Percentiles rank a stretch among this genome's conserved stretches.
Evolutionary conservation across 305 asterid species (phyloP).

Genomic region (Solanum aculeatissimum): DNA sequence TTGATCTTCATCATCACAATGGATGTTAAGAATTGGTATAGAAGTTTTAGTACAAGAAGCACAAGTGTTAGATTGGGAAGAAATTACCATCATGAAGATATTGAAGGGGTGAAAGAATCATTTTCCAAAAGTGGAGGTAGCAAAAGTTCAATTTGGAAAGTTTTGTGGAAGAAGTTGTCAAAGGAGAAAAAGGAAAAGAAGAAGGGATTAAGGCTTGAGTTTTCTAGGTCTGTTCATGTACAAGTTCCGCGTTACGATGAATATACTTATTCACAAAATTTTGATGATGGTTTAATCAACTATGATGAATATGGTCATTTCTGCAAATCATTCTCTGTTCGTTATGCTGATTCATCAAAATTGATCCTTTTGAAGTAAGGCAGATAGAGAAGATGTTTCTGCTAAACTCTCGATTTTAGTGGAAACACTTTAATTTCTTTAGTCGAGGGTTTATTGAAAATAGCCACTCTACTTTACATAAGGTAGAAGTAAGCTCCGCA

Average conservation of each 20-base stretch:
- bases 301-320: background rate
- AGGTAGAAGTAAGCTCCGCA: background rate
- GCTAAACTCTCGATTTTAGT: background rate
- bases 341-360: background rate
- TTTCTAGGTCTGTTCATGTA: background rate
- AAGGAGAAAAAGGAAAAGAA: background rate
- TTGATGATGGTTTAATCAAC: background rate
- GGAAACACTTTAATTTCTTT: background rate
- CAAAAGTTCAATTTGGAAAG: background rate
- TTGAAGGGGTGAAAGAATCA: background rate
- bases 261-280: background rate
- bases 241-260: background rate
- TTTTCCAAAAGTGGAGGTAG: background rate
- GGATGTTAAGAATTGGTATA: background rate
- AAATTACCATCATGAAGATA: background rate
- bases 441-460: background rate
- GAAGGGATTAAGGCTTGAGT: background rate
- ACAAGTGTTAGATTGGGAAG: background rate
- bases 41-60: constrained; percentile 1
- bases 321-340: background rate
- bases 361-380: background rate
- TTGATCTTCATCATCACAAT: background rate
- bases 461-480: background rate
- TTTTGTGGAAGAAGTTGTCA: background rate
- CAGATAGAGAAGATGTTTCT: background rate